Base-by-base conservation (phyloP, 495 filamentous ascomycete species). In the Chaetomium tenue region DNA sequence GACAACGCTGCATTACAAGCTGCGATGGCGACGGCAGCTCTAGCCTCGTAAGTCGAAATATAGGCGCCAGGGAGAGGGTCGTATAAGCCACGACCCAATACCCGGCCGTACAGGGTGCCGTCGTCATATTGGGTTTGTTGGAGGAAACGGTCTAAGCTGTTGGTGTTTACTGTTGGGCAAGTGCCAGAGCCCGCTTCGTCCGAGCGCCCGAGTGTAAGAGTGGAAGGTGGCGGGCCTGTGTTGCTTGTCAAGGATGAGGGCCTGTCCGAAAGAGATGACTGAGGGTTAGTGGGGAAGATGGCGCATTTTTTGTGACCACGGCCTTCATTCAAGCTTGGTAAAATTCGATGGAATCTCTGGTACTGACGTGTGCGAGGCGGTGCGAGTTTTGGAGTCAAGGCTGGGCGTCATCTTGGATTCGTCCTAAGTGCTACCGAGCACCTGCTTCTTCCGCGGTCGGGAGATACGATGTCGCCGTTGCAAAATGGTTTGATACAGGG, bases 61-160 rank as follows among this genome's bases (percentile, higher is more conserved):
- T 15, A 7, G 18, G 58, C 25, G 0, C 15, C 0, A 1, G 44
- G 42, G 16, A 23, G 42, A 5, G 58, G 44, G n/a, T 50, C 26
- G 16, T 22, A 33, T 18, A 1, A 3, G 2, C 1, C 16, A 4
- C 30, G 15, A 6, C 50, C 42, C 2, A 1, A 5, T 26, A 60
- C 26, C 7, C 58, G 58, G 18, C 26, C 37, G n/a, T 60, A 8
- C 2, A 60, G 42, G 0, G 58, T 48, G 25, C 23, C 58, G 42
- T 60, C 58, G 18, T 60, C 58, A 25, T 8, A 37, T 26, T 23
- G 33, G 58, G 50, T 8, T 60, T 60, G 44, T 4, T 23, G 4
- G 26, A 47, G 18, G 42, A 60, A 60, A 26, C 58, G 42, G 26
- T 50, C 18, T 5, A 60, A 2, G 42, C 48, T 59, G 57, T 59